phyloP scores from a whole-genome alignment of 208 protist genomes.

The Acanthamoeba lenticulata region DNA sequence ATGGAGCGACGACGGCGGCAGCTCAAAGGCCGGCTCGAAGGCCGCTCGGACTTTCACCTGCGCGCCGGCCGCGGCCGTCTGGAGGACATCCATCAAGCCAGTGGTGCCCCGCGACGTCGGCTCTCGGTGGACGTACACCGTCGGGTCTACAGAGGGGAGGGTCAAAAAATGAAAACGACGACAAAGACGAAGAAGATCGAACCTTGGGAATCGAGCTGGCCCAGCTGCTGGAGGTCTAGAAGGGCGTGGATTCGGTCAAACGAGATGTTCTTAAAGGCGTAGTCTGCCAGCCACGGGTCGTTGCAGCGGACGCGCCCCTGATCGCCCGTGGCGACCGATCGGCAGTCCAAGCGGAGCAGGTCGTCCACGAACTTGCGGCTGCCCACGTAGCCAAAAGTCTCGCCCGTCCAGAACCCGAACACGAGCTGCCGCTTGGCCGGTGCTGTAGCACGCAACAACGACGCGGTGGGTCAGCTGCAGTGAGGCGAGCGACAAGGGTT shows the following conservation, averaged over 20 bases:
- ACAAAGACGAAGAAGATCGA: background rate
- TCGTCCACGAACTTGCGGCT: conserved; percentile 27
- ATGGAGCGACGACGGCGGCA: conserved; percentile 50
- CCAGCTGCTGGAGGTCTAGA: conserved; percentile 12
- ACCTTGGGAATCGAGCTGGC: conserved; percentile 4
- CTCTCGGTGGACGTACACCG: conserved; percentile 6
- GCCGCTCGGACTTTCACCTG: background rate
- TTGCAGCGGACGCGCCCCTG: background rate
- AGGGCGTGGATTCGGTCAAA: background rate
- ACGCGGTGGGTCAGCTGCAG: background rate
- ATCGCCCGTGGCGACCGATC: background rate
- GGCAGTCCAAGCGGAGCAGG: background rate
- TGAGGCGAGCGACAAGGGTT: background rate
- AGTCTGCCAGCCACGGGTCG: conserved; percentile 6
- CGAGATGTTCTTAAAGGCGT: conserved; percentile 42
- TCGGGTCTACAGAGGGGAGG: background rate
- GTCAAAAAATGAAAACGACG: background rate
- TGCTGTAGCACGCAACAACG: background rate
- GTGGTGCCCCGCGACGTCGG: background rate
- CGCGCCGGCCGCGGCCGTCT: background rate
- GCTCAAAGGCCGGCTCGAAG: conserved; percentile 21
- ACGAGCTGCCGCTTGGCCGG: conserved; percentile 23
- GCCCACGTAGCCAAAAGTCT: conserved; percentile 35
- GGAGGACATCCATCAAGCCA: background rate
- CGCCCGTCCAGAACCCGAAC: conserved; percentile 54